phyloP scores from a whole-genome alignment of 371 early-diverging fungal genomes.

The Umbelopsis sp. region DNA sequence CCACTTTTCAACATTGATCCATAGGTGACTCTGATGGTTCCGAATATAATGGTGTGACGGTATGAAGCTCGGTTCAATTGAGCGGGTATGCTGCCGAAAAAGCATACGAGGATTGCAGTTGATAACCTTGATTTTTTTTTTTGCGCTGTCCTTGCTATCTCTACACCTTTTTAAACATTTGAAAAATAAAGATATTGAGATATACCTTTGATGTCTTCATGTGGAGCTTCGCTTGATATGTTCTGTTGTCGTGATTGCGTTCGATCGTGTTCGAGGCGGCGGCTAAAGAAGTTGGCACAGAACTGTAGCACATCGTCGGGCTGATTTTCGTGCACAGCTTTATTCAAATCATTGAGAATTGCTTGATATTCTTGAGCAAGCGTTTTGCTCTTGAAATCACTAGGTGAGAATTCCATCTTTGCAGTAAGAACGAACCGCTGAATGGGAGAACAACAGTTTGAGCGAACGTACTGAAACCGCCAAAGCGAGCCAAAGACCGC shows the following conservation, averaged over 20 bases:
- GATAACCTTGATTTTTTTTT: too few species aligned
- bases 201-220: not conserved
- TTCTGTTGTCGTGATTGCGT: slow-evolving; percentile 24
- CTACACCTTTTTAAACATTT: not conserved
- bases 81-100: too few species aligned
- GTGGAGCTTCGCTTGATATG: not conserved
- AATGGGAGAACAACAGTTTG: slow-evolving; percentile 5
- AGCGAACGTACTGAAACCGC: not conserved
- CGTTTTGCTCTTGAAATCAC: not conserved
- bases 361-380: slow-evolving; percentile 30
- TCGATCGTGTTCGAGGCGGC: slow-evolving; percentile 70
- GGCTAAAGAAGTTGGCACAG: slow-evolving; percentile 83
- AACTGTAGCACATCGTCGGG: slow-evolving; percentile 85
- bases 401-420: slow-evolving; percentile 6
- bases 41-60: too few species aligned
- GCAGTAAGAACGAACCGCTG: not conserved
- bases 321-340: slow-evolving; percentile 26
- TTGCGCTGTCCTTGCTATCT: too few species aligned
- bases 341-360: slow-evolving; percentile 34
- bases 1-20: too few species aligned
- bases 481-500: not conserved
- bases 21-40: too few species aligned
- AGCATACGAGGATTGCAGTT: too few species aligned
- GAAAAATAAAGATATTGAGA: not conserved
- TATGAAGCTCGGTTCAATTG: too few species aligned